These are phyloP conservation scores for Dactylellina sp. DNA, from an alignment of 2,329 filamentous ascomycete genomes.

Conservation along the genomic window DNA sequence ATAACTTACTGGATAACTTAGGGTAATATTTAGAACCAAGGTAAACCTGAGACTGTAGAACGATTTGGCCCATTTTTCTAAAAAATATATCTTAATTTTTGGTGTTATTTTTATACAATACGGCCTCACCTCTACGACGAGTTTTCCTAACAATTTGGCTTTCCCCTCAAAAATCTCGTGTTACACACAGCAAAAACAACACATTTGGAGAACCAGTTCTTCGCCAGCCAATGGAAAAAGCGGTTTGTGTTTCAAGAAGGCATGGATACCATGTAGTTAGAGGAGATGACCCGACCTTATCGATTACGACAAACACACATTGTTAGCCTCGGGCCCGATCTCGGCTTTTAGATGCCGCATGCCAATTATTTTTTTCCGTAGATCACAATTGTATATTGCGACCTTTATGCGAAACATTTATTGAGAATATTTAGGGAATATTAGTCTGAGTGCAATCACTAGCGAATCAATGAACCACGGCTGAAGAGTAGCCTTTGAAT, in stretches of 20 bases:
- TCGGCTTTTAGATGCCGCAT: background rate
- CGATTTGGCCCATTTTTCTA: background rate
- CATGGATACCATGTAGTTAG: constrained; percentile 34
- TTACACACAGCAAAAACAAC: constrained; percentile 56
- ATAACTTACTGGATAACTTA: constrained; percentile 34
- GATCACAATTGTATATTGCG: too few species aligned
- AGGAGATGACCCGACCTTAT: constrained; percentile 4
- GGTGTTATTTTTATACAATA: background rate
- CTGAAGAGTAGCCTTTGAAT: too few species aligned
- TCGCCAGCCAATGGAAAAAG: constrained; percentile 17
- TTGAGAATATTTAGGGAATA: too few species aligned
- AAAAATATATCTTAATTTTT: constrained; percentile 10
- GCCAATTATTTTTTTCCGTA: background rate
- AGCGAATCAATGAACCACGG: too few species aligned
- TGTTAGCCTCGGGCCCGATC: constrained; percentile 8
- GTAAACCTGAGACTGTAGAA: background rate
- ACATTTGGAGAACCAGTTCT: constrained; percentile 14
- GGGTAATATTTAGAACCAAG: constrained; percentile 14
- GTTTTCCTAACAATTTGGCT: constrained; percentile 16
- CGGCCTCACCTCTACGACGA: constrained; percentile 12
- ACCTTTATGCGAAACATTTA: too few species aligned
- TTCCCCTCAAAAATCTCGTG: constrained; percentile 25
- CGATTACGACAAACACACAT: constrained; percentile 6
- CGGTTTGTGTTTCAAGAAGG: constrained; percentile 32
- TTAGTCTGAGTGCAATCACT: too few species aligned